A percentile compares a stretch with the other conserved stretches of the same genome.
Evolutionary conservation across 176 grass and related monocot genomes (phyloP).

Genomic region (Lolium rigidum): DNA sequence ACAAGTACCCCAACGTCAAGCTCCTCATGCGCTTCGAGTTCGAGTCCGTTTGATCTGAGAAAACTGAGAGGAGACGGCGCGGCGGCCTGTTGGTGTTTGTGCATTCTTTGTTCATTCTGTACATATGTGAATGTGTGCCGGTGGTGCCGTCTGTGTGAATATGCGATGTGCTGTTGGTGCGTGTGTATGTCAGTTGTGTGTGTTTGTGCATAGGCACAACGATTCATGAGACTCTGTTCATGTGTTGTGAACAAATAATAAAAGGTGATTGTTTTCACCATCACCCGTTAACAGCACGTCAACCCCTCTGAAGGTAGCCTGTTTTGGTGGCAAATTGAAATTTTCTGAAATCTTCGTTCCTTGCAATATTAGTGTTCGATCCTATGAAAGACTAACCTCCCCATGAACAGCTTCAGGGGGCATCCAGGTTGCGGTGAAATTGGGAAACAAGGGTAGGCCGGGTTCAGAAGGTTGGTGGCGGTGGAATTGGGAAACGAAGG

Average conservation of each 20-base stretch:
- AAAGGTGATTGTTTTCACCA: not conserved
- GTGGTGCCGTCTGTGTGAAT: not conserved
- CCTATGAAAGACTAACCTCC: no score
- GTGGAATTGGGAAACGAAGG: no score
- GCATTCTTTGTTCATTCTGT: constrained; percentile 21
- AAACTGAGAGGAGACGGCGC: no score
- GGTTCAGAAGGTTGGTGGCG: no score
- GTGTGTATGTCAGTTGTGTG: not conserved
- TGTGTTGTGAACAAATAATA: not conserved
- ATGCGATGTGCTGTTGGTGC: not conserved
- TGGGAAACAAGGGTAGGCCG: no score
- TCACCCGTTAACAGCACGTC: not conserved
- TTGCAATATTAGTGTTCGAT: no score
- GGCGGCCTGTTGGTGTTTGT: not conserved
- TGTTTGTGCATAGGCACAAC: not conserved
- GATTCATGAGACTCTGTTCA: not conserved
- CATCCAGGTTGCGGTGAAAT: no score
- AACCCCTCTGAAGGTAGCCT: no score
- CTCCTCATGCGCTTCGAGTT: constrained; percentile 90
- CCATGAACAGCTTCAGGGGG: no score
- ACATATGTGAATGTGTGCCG: not conserved
- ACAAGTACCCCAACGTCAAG: constrained; percentile 60
- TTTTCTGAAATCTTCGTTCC: no score
- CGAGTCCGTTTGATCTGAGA: constrained; percentile 21
- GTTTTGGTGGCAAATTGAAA: no score